Base-by-base conservation (phyloP, 73 alveolate genomes). In the Symbiodinium natans region DNA sequence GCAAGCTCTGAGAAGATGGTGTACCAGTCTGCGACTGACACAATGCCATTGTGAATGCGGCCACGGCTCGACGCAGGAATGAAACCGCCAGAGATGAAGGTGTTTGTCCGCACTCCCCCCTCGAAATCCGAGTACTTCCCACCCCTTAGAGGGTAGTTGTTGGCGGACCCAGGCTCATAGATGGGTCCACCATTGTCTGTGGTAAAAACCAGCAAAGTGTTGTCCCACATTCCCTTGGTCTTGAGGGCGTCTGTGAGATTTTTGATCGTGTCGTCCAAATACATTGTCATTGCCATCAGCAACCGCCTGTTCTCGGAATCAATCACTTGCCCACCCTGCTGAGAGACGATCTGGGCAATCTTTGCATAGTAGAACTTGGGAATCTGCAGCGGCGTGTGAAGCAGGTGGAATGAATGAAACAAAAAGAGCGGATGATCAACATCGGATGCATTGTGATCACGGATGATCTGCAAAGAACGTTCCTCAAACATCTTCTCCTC, bases 111-210 rank as follows among this genome's bases (percentile, higher is more conserved):
- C 71, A 92, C 92, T 1, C 98, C 98, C 15, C 98, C 98, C 84
- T 92, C 98, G 39, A 42, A 92, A 74, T 92, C 98, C 2, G 92
- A 75, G 92, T 92, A 92, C n/a, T 92, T 92, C 92, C 98, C 92
- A 21, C 98, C 98, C 9, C 83, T 34, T 42, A 74, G 41, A 0
- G 98, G 98, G 40, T 92, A 77, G 88, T 92, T 92, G 92, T 75
- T 75, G 68, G 98, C 92, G 21, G 98, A 75, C 21, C 98, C 98
- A 0, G 98, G 98, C 52, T 75, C 98, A 29, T 92, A 92, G 83
- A 92, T 92, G 9, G 98, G 98, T 10, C 98, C 98, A 41, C 98
- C 98, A 23, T 92, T 92, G 98, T 92, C 98, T 9, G 98, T 46
- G 59, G 98, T 92, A 74, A 92, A 92, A 41, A 92, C 83, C 92